Percentiles rank a stretch among this genome's conserved stretches.
Conservation (phyloP, 2,329 filamentous ascomycete genomes). For the Uncinocarpus reesii region DNA sequence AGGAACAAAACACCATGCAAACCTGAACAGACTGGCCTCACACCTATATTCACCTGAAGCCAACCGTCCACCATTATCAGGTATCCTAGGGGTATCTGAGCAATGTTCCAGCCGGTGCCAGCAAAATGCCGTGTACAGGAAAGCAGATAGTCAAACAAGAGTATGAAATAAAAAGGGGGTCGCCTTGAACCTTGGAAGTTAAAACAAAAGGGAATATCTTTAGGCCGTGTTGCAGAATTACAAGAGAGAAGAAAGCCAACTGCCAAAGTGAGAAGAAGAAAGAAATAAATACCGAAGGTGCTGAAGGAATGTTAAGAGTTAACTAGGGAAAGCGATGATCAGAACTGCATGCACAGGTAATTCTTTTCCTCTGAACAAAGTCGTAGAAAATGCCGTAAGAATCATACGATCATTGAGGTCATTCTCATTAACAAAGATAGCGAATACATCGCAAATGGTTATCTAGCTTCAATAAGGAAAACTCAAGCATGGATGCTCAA, state of each 20-base stretch:
- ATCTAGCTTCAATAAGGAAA: neutral
- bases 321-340: neutral
- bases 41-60: too few species aligned
- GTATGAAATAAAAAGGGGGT: neutral
- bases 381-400: constrained; percentile 5
- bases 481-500: neutral
- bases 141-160: neutral
- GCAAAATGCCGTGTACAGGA: neutral
- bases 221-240: neutral
- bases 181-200: neutral
- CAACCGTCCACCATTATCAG: too few species aligned
- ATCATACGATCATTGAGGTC: constrained; percentile 14
- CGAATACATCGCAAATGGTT: constrained; percentile 3
- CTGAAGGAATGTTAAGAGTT: neutral
- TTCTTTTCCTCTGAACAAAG: neutral
- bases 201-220: neutral
- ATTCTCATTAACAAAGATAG: constrained; percentile 13
- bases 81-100: too few species aligned
- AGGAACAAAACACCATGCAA: neutral
- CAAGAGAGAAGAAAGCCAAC: neutral
- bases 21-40: too few species aligned
- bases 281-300: neutral
- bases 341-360: neutral
- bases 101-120: too few species aligned
- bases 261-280: neutral